Percentiles rank a stretch among this genome's conserved stretches.
These are phyloP conservation scores for Marsdenia floribunda DNA, from an alignment of 257 asterid species.

Conservation along the genomic window DNA sequence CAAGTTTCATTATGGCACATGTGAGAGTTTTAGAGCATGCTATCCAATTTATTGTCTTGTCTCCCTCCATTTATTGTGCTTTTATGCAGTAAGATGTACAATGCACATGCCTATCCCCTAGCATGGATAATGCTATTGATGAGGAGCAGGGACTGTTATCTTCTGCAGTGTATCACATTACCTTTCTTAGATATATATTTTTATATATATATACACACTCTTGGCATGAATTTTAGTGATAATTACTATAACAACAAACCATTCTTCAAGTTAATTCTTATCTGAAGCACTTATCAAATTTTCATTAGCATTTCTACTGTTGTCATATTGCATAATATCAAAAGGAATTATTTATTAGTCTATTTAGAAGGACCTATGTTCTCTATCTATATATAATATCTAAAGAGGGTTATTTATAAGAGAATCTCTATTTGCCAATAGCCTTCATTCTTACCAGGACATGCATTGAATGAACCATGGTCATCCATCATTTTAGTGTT, in stretches of 20 bases:
- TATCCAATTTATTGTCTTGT: conserved; percentile 41
- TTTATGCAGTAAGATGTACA: conserved; percentile 16
- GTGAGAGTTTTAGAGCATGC: conserved; percentile 30
- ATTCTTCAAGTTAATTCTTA: not conserved
- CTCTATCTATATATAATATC: not conserved
- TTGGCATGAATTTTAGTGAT: not conserved
- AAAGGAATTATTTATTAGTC: not conserved
- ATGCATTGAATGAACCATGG: not conserved
- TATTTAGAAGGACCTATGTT: not conserved
- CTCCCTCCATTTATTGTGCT: conserved; percentile 44
- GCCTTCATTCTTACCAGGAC: not conserved
- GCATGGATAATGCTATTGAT: conserved; percentile 6
- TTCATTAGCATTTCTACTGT: not conserved
- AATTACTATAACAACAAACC: not conserved
- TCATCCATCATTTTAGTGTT: not conserved
- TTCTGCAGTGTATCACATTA: not conserved
- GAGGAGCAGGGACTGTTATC: conserved; percentile 6
- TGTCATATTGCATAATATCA: not conserved
- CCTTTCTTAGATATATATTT: not conserved
- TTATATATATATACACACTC: too few species aligned
- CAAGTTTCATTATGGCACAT: conserved; percentile 17
- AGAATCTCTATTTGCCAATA: not conserved
- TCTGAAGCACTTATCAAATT: not conserved
- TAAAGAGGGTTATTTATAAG: not conserved
- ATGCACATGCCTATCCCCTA: conserved; percentile 10